Conservation (phyloP, 148 eudicot genomes). For the Persicaria maculosa region DNA sequence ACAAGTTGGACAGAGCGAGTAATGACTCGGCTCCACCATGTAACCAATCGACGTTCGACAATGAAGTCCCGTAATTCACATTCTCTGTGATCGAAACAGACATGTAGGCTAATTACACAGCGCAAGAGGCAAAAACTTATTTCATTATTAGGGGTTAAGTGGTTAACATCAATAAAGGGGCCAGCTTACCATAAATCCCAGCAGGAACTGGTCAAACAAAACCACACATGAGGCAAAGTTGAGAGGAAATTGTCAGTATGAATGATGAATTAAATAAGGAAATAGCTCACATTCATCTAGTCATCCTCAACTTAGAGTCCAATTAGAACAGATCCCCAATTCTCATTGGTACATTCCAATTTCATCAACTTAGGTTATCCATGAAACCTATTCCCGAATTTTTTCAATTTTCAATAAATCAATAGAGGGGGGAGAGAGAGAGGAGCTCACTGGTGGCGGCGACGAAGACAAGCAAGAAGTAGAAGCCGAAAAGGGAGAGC, state of each 20-base stretch:
- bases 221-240: slow-evolving; percentile 9
- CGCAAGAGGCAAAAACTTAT: not conserved
- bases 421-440: not conserved
- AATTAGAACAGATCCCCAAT: not conserved
- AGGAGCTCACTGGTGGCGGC: slow-evolving; percentile 75
- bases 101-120: not conserved
- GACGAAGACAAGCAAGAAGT: slow-evolving; percentile 96
- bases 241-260: slow-evolving; percentile 5
- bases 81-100: not conserved
- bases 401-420: not conserved
- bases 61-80: slow-evolving; percentile 5
- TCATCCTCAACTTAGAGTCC: not conserved
- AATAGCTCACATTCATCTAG: not conserved
- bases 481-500: slow-evolving; percentile 93
- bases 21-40: slow-evolving; percentile 14
- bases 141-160: not conserved
- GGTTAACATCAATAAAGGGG: not conserved
- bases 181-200: slow-evolving; percentile 84
- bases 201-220: slow-evolving; percentile 41
- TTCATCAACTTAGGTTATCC: not conserved
- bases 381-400: not conserved
- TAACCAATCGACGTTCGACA: slow-evolving; percentile 14
- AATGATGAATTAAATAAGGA: not conserved
- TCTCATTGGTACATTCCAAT: not conserved
- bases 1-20: slow-evolving; percentile 12